phyloP scores from a whole-genome alignment of 2,329 filamentous ascomycete genomes.

The Cladobotryum protrusum region DNA sequence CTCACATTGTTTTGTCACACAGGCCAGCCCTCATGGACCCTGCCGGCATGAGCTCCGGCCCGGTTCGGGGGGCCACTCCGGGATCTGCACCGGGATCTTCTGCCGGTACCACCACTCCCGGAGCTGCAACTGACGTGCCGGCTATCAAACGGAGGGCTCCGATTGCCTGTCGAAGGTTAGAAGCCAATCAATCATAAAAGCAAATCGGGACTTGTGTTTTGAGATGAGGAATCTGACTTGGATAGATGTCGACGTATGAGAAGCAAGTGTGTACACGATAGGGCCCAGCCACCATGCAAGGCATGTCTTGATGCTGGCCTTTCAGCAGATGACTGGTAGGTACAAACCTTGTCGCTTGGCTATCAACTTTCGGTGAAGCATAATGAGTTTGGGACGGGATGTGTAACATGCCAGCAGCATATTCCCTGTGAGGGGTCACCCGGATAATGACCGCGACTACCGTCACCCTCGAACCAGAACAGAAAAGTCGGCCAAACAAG shows the following conservation, averaged over 20 bases:
- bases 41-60: conserved; percentile 5
- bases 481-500: conserved; percentile 38
- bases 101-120: background rate
- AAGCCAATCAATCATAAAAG: no score
- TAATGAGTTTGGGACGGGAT: conserved; percentile 27
- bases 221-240: no score
- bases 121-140: conserved; percentile 3
- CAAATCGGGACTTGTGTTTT: no score
- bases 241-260: conserved; percentile 49
- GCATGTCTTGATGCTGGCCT: conserved; percentile 46
- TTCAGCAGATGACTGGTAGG: conserved; percentile 34
- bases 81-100: background rate
- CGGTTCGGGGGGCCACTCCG: background rate
- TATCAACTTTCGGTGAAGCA: no score
- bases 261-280: conserved; percentile 50
- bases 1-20: background rate
- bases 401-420: conserved; percentile 28
- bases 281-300: conserved; percentile 43
- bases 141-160: conserved; percentile 43
- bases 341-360: no score
- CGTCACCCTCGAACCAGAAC: conserved; percentile 48
- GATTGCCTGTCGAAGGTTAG: conserved; percentile 48
- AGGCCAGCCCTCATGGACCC: conserved; percentile 7
- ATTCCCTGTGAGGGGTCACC: conserved; percentile 47
- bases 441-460: conserved; percentile 49